Base-by-base conservation (phyloP, 2,329 filamentous ascomycete species). In the Penicillium glabrum region DNA sequence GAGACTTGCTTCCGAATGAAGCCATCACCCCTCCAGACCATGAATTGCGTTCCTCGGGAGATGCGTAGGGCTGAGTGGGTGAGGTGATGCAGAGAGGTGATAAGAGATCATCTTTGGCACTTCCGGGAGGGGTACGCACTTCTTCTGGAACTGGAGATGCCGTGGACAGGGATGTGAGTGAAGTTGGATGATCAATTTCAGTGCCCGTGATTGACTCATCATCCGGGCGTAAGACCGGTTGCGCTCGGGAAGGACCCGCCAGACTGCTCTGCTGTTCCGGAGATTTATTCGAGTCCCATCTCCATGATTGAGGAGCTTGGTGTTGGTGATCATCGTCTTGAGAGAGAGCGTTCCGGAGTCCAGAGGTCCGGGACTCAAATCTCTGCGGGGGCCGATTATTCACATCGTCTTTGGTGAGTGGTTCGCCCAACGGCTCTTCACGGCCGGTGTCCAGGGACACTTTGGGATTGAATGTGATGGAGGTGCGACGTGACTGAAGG, bases 111-210 rank as follows among this genome's bases (percentile, higher is more conserved):
- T 75, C 71, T 50, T 67, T 70, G 31, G 65, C 64, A 31, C 64
- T 63, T 51, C 76, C 75, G 16, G 75, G 74, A 19, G 77, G 77
- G 2, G 77, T 79, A 46, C 70, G 73, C 31, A 75, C 54, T 58
- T 78, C 77, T 16, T 77, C 75, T 3, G 62, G 69, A 19, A 72
- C 46, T 10, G 76, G 73, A 16, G 77, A 79, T 31, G 69, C 73
- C 11, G 77, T 79, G 2, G 77, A 78, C 2, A 75, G 64, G 5
- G 77, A 79, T 13, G 77, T 78, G 47, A 79, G 68, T 14, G 77
- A 79, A 0, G 74, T 76, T 16, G 74, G 74, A 27, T 67, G 73
- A 24, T 75, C 74, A 21, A 72, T 50, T 14, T 74, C 72, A 24
- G 64, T 54, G 45, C 58, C 64, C n/a, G 61, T 29, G 7, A 60